Conservation (phyloP, 1,284 basidiomycete genomes). For the Malassezia pachydermatis region DNA sequence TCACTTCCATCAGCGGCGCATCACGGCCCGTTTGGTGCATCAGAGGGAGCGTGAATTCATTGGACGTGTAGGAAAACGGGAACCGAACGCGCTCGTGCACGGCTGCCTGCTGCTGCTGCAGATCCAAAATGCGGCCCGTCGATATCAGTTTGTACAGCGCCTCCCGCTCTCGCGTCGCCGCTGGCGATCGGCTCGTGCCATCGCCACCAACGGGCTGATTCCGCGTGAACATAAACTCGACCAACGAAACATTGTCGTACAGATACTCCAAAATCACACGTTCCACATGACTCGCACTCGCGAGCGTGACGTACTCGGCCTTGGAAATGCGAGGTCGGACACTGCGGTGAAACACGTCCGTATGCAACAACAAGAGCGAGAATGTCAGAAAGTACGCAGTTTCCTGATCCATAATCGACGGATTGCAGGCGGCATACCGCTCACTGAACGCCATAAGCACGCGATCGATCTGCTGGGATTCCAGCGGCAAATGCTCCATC, state of each 20-base stretch:
- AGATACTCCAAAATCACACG: constrained; percentile 84
- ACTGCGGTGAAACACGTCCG: constrained; percentile 92
- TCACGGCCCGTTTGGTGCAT: not conserved
- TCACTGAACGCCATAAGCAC: constrained; percentile 89
- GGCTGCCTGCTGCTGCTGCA: constrained; percentile 1
- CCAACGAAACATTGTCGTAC: constrained; percentile 89
- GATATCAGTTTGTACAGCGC: constrained; percentile 3
- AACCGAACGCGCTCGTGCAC: not conserved
- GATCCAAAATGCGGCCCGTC: constrained; percentile 7
- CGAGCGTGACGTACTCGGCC: constrained; percentile 35
- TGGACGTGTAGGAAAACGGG: not conserved
- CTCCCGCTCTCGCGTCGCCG: constrained; percentile 10
- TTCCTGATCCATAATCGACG: constrained; percentile 66
- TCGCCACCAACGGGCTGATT: too few species aligned
- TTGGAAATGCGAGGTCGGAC: constrained; percentile 88
- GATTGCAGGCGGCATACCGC: constrained; percentile 75
- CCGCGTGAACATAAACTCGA: constrained; percentile 56
- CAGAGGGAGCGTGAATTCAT: not conserved
- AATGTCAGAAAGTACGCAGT: constrained; percentile 94
- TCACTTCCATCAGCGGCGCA: not conserved
- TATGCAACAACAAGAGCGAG: constrained; percentile 96
- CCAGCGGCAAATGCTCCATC: constrained; percentile 78
- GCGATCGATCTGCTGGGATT: constrained; percentile 96
- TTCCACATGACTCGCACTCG: constrained; percentile 63
- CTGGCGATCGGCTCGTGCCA: too few species aligned